Percentiles rank a stretch among this genome's conserved stretches.
Conservation (phyloP, 768 basidiomycete species). For the Megacollybia marginata region DNA sequence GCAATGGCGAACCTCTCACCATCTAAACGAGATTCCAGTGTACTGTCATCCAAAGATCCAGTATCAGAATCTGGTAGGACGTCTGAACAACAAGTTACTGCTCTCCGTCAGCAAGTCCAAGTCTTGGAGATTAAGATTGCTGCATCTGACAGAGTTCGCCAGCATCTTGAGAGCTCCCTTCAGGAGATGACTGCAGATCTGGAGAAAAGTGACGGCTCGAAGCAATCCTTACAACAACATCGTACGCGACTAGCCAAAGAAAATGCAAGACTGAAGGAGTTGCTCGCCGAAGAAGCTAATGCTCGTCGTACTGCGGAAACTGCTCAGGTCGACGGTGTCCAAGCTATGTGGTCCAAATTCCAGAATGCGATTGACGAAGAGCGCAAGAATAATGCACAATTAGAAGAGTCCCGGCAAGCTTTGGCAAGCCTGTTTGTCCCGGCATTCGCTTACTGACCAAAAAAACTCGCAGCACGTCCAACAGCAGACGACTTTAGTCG, state of each 20-base stretch:
- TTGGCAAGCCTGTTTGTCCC: constrained; percentile 37
- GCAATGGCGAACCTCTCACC: constrained; percentile 40
- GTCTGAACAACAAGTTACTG: constrained; percentile 41
- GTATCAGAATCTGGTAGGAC: constrained; percentile 27
- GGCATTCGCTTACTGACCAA: constrained; percentile 1
- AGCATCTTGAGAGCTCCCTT: constrained; percentile 53
- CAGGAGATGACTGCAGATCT: constrained; percentile 54
- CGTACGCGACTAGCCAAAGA: constrained; percentile 49
- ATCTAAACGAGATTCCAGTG: constrained; percentile 30
- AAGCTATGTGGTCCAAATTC: constrained; percentile 62
- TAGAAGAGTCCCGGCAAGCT: constrained; percentile 68
- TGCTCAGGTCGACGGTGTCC: constrained; percentile 56
- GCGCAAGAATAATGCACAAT: constrained; percentile 50
- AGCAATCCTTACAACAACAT: constrained; percentile 52
- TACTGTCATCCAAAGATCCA: constrained; percentile 28
- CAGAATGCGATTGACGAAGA: constrained; percentile 51
- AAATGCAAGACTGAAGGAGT: constrained; percentile 44
- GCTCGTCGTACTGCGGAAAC: constrained; percentile 54
- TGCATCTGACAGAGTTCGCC: constrained; percentile 59
- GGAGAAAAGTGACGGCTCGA: constrained; percentile 59
- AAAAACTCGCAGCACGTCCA: constrained; percentile 46
- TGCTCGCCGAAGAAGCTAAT: constrained; percentile 57
- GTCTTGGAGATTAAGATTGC: constrained; percentile 62
- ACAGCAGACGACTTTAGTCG: constrained; percentile 54
- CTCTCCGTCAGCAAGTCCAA: constrained; percentile 57